phyloP scores from a whole-genome alignment of 1,284 basidiomycete genomes.

The Salmacisia buchloeana region DNA sequence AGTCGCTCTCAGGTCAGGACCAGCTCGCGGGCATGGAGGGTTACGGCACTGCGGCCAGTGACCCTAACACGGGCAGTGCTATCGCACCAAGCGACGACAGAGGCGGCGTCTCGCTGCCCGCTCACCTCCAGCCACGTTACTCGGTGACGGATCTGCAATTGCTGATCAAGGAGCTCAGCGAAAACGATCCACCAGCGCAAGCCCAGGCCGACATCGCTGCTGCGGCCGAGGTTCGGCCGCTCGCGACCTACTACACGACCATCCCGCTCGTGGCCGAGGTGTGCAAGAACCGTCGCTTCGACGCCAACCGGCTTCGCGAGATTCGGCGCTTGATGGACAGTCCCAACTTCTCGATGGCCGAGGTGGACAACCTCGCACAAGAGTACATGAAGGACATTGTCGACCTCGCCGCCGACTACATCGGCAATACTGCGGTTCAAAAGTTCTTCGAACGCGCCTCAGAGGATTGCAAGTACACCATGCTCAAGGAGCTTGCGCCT shows the following conservation, averaged over 20 bases:
- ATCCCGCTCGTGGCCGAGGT: slow-evolving; percentile 43
- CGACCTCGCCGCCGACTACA: slow-evolving; percentile 95
- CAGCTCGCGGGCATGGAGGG: neutral
- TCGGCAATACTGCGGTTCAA: slow-evolving; percentile 97
- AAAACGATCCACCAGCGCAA: slow-evolving; percentile 29
- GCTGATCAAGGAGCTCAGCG: slow-evolving; percentile 86
- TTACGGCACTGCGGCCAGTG: neutral
- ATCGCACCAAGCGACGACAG: slow-evolving; percentile 49
- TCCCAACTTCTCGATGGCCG: slow-evolving; percentile 72
- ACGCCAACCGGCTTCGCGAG: slow-evolving; percentile 92
- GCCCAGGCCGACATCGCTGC: slow-evolving; percentile 14
- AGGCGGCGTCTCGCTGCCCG: slow-evolving; percentile 46
- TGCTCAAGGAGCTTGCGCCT: slow-evolving; percentile 89
- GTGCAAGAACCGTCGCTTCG: slow-evolving; percentile 59
- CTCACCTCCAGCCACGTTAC: slow-evolving; percentile 49
- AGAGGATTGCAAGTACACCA: slow-evolving; percentile 67
- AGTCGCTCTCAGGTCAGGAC: too few species aligned
- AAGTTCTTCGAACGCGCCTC: slow-evolving; percentile 91
- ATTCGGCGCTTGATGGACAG: slow-evolving; percentile 82
- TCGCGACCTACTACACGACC: slow-evolving; percentile 35
- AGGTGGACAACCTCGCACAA: slow-evolving; percentile 79
- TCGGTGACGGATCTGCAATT: slow-evolving; percentile 68
- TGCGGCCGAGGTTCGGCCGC: slow-evolving; percentile 68
- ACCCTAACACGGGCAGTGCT: slow-evolving; percentile 7
- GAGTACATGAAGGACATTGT: slow-evolving; percentile 76